Conservation (phyloP, 192 early-diverging fungal genomes). For the Backusella sp. region DNA sequence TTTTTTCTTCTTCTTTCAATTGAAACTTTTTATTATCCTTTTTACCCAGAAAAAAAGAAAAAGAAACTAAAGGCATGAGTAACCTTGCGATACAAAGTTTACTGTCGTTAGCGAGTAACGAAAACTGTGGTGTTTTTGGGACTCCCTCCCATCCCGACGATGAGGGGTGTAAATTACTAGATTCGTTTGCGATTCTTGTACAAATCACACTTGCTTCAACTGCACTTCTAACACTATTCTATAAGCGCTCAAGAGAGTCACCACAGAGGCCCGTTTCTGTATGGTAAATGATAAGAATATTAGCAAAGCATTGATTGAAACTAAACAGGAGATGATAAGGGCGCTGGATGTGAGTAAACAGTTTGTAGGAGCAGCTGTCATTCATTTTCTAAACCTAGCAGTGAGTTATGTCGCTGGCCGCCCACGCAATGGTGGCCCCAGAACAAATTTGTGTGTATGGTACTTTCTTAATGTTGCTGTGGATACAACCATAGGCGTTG, state of each 20-base stretch:
- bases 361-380: slow-evolving; percentile 63
- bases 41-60: not conserved
- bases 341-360: slow-evolving; percentile 77
- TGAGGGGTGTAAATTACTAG: slow-evolving; percentile 51
- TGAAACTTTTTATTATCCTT: not conserved
- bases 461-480: slow-evolving; percentile 70
- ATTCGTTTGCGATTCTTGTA: slow-evolving; percentile 68
- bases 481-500: slow-evolving; percentile 78
- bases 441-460: slow-evolving; percentile 74
- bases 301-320: not conserved
- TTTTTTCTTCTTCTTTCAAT: not conserved
- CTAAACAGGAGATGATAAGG: slow-evolving; percentile 37
- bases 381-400: slow-evolving; percentile 68
- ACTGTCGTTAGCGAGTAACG: not conserved
- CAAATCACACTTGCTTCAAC: slow-evolving; percentile 65
- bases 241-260: slow-evolving; percentile 67
- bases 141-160: slow-evolving; percentile 5
- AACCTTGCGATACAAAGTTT: not conserved
- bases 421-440: slow-evolving; percentile 41
- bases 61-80: not conserved
- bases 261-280: slow-evolving; percentile 65
- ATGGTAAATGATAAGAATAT: slow-evolving; percentile 45
- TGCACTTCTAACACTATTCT: slow-evolving; percentile 66
- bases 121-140: not conserved
- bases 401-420: slow-evolving; percentile 66